Evolutionary conservation across 2,329 filamentous ascomycete genomes (phyloP).

Genomic region (Sporothrix phasma): DNA sequence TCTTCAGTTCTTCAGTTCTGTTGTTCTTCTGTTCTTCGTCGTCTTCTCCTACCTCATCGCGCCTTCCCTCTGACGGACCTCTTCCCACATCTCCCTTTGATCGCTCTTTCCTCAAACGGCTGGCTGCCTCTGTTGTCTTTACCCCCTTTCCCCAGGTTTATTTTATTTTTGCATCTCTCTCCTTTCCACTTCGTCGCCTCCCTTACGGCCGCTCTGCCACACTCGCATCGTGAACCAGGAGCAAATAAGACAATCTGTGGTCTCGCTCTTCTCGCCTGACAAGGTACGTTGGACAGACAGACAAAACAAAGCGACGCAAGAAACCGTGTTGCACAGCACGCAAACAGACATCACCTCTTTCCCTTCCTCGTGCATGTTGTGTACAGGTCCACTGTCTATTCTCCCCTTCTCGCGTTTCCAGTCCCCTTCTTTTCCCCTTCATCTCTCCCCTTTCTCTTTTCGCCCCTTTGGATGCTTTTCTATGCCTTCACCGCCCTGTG

Average conservation of each 20-base stretch:
- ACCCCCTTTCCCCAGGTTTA: neutral
- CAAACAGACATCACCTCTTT: neutral
- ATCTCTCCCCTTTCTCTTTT: neutral
- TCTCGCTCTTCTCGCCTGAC: neutral
- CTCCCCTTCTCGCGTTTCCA: neutral
- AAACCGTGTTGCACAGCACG: neutral
- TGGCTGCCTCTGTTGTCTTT: neutral
- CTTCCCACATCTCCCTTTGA: neutral
- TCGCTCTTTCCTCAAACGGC: conserved; percentile 1
- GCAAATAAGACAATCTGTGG: neutral
- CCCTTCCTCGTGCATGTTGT: neutral
- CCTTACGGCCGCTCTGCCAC: conserved; percentile 6
- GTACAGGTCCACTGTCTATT: neutral
- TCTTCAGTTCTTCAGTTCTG: no score
- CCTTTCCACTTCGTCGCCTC: neutral
- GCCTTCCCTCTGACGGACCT: neutral
- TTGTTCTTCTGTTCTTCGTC: neutral
- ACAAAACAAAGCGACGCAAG: conserved; percentile 7
- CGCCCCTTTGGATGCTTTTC: neutral
- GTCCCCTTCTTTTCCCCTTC: neutral
- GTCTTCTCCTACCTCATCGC: neutral
- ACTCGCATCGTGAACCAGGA: neutral
- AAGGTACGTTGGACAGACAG: conserved; percentile 3
- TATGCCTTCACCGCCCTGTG: neutral
- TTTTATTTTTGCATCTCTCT: neutral